A percentile compares a stretch with the other conserved stretches of the same genome.
Evolutionary conservation across 1,284 basidiomycete genomes (phyloP).

Genomic region (Sporisorium sorghi): DNA sequence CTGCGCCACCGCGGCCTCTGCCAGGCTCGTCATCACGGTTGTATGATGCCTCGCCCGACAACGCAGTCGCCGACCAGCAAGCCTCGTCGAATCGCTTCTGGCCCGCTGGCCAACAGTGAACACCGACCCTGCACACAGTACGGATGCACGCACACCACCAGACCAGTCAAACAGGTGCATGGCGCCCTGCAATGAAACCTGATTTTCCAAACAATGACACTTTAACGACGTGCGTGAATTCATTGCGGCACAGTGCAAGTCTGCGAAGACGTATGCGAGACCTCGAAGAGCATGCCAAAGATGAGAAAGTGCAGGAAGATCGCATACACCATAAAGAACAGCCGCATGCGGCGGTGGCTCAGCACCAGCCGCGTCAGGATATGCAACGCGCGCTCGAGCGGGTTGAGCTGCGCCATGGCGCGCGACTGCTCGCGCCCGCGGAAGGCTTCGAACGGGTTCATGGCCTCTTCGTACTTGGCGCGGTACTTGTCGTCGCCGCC

Average conservation of each 20-base stretch:
- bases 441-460: constrained; percentile 98
- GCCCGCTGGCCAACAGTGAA: constrained; percentile 9
- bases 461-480: constrained; percentile 89
- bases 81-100: constrained; percentile 6
- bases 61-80: constrained; percentile 14
- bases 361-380: constrained; percentile 85
- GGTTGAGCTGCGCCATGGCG: constrained; percentile 90
- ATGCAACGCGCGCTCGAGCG: constrained; percentile 88
- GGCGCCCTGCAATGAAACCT: neutral
- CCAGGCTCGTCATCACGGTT: constrained; percentile 5
- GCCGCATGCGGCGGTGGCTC: constrained; percentile 78
- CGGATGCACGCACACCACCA: neutral
- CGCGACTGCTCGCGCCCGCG: constrained; percentile 90
- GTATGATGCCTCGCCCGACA: too few species aligned
- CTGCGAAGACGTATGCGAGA: constrained; percentile 28
- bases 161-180: neutral
- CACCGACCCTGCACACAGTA: neutral
- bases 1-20: neutral
- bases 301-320: constrained; percentile 81
- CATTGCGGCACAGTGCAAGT: constrained; percentile 28
- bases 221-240: neutral
- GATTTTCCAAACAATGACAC: neutral
- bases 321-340: constrained; percentile 85
- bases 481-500: constrained; percentile 81
- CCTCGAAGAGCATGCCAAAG: constrained; percentile 74